phyloP scores from a whole-genome alignment of 192 early-diverging fungal genomes.

The Umbelopsis sp. region DNA sequence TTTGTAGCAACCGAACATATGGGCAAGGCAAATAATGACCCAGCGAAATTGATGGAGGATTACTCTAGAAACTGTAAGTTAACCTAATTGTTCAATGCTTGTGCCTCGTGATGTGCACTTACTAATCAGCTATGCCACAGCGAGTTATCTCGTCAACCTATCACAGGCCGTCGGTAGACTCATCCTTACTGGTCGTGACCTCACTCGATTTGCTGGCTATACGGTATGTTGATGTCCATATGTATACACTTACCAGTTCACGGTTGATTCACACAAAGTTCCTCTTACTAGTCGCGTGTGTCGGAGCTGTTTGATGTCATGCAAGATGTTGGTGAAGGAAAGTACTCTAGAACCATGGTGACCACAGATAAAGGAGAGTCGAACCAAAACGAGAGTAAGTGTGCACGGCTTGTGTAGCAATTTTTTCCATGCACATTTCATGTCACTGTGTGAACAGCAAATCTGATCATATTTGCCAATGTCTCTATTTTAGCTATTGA shows the following conservation, averaged over 20 bases:
- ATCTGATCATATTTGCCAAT: too few species aligned
- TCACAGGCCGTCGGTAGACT: conserved; percentile 65
- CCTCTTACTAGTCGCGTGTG: conserved; percentile 45
- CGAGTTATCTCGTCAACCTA: conserved; percentile 62
- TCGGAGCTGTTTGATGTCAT: conserved; percentile 61
- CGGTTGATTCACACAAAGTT: background rate
- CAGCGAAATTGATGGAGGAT: conserved; percentile 62
- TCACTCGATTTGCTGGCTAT: conserved; percentile 65
- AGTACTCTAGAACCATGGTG: conserved; percentile 57
- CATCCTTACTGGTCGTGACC: conserved; percentile 65
- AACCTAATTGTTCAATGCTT: background rate
- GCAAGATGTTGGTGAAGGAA: conserved; percentile 54
- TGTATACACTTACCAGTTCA: too few species aligned
- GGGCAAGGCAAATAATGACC: conserved; percentile 50
- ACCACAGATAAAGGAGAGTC: conserved; percentile 38
- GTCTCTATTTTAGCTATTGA: conserved; percentile 35
- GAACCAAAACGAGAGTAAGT: conserved; percentile 35
- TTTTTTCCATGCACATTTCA: too few species aligned
- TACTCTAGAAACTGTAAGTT: conserved; percentile 62
- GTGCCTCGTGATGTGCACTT: background rate
- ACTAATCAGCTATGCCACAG: conserved; percentile 23
- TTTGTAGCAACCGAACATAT: conserved; percentile 53
- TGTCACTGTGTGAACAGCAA: too few species aligned
- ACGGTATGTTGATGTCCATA: conserved; percentile 28
- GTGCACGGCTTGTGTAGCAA: background rate